These are phyloP conservation scores for Aspergillus biplanus DNA, from an alignment of 495 filamentous ascomycete genomes.

Conservation along the genomic window DNA sequence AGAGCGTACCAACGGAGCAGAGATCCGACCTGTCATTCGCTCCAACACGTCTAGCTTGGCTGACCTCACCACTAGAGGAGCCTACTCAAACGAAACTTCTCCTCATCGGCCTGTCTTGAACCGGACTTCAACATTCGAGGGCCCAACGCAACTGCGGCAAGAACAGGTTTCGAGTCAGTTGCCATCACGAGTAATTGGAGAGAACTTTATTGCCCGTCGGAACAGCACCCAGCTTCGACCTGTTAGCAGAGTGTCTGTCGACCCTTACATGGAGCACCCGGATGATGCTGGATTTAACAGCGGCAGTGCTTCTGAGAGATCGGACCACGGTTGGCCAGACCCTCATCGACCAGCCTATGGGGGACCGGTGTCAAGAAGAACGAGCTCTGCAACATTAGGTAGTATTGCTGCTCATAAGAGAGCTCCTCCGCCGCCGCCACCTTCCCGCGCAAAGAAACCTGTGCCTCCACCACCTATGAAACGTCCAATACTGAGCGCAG, in stretches of 20 bases:
- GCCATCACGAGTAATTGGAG: slow-evolving; percentile 61
- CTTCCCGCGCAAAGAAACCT: slow-evolving; percentile 76
- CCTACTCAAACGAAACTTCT: slow-evolving; percentile 22
- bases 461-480: slow-evolving; percentile 65
- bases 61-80: slow-evolving; percentile 42
- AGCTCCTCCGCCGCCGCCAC: slow-evolving; percentile 79
- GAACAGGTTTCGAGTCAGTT: slow-evolving; percentile 50
- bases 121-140: slow-evolving; percentile 60
- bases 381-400: slow-evolving; percentile 54
- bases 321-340: slow-evolving; percentile 54
- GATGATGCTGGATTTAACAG: slow-evolving; percentile 59
- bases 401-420: slow-evolving; percentile 58
- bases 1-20: slow-evolving; percentile 46
- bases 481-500: slow-evolving; percentile 41
- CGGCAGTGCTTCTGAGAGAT: slow-evolving; percentile 63
- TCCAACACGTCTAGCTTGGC: slow-evolving; percentile 49
- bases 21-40: slow-evolving; percentile 64
- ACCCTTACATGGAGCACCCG: slow-evolving; percentile 66
- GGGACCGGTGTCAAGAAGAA: slow-evolving; percentile 60
- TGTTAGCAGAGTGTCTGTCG: slow-evolving; percentile 43
- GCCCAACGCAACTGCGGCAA: slow-evolving; percentile 55
- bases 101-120: slow-evolving; percentile 46
- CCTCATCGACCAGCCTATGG: slow-evolving; percentile 68
- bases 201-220: slow-evolving; percentile 50
- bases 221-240: slow-evolving; percentile 49